These are phyloP conservation scores for Phytophthora pinifolia DNA, from an alignment of 352 stramenopile genomes.

Conservation along the genomic window DNA sequence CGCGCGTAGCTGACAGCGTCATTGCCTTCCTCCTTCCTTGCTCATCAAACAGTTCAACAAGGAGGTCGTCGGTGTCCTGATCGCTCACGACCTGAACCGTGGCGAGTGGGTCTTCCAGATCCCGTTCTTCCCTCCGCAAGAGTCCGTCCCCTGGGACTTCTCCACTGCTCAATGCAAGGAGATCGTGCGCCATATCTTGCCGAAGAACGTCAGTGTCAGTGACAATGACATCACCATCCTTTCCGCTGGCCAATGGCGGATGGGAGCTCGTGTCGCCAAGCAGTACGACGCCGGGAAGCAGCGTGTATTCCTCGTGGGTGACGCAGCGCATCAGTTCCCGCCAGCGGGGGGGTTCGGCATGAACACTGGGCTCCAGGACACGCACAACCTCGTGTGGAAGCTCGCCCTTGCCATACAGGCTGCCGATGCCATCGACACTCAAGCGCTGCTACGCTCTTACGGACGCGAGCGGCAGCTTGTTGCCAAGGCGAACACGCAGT, in stretches of 20 bases:
- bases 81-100: constrained; percentile 89
- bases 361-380: constrained; percentile 93
- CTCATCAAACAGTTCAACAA: constrained; percentile 60
- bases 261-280: constrained; percentile 91
- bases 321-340: constrained; percentile 92
- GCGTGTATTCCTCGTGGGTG: constrained; percentile 88
- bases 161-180: constrained; percentile 52
- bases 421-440: constrained; percentile 15
- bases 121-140: constrained; percentile 90
- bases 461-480: constrained; percentile 73
- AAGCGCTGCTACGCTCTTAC: constrained; percentile 72
- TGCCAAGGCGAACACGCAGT: constrained; percentile 75
- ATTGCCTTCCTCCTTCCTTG: background rate
- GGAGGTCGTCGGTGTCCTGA: constrained; percentile 89
- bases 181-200: constrained; percentile 54
- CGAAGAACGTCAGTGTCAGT: constrained; percentile 13
- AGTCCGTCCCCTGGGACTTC: constrained; percentile 68
- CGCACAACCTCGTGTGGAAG: constrained; percentile 93
- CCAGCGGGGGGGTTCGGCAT: constrained; percentile 92
- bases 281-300: constrained; percentile 66
- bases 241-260: constrained; percentile 91
- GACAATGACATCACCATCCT: constrained; percentile 75
- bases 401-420: constrained; percentile 67
- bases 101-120: constrained; percentile 94
- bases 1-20: background rate